Evolutionary conservation across 2,329 filamentous ascomycete species (phyloP).

Genomic region (Neurospora sp.): DNA sequence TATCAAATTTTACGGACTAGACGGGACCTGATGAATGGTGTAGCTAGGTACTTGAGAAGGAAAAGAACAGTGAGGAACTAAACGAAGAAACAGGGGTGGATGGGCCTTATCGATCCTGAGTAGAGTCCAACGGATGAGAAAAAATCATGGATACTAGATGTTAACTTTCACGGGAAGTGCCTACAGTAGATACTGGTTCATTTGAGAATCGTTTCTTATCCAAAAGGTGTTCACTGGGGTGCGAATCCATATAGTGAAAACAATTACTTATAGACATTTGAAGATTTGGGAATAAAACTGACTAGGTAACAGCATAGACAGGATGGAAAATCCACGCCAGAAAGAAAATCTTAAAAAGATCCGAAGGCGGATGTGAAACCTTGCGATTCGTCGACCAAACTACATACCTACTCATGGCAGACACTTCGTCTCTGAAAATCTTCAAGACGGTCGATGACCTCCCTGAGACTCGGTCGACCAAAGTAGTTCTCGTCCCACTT

Average conservation of each 20-base stretch:
- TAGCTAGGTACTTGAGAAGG: no score
- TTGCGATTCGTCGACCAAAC: neutral
- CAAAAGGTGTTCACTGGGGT: no score
- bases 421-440: conserved; percentile 2
- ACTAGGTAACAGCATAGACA: no score
- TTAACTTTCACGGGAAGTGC: no score
- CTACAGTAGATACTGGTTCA: no score
- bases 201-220: no score
- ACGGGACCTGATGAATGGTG: no score
- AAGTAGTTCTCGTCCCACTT: conserved; percentile 42
- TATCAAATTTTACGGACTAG: neutral
- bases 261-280: neutral
- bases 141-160: no score
- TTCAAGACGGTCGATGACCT: conserved; percentile 28
- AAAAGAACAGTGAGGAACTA: neutral
- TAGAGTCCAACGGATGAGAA: no score
- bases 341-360: no score
- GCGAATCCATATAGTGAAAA: neutral
- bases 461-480: conserved; percentile 33
- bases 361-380: neutral
- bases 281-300: neutral
- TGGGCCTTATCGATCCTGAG: no score
- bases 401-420: neutral
- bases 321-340: no score
- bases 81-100: neutral